Base-by-base conservation (phyloP, 1,139 yeast species). In the Taiozyma sp. region DNA sequence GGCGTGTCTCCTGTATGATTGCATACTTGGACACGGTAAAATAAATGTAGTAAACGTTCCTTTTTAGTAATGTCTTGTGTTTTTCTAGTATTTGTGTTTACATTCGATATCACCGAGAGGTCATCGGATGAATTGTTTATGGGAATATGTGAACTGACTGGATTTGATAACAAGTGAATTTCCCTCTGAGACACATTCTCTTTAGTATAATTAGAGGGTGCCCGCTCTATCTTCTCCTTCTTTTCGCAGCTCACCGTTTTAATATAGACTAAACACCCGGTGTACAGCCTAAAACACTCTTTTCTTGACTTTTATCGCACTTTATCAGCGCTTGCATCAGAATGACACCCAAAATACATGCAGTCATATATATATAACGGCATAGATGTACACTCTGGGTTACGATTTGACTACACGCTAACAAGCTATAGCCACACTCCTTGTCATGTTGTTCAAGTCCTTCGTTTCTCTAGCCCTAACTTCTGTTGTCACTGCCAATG, bases 401-500 rank as follows among this genome's bases (percentile, higher is more conserved):
- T 24, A 24, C 1, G 7, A 24, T 24, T 4, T 24, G 4, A 2
- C 6, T 5, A 7, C 26, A 24, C 6, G 7, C 7, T 24, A 24
- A 24, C 7, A 24, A 24, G 26, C 7, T 7, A 24, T 7, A 24
- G 21, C 56, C 60, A 42, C 57, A 51, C 28, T 54, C 56, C n/a
- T 46, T 49, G 16, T 54, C 54, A 40, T 40, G 43, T 14, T 40
- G 10, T 24, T 40, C 43, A 40, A 40, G 29, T 40, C 29, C 2
- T 64, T 61, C 45, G 56, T 61, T 34, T 46, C 50, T 34, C 59
- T 65, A 56, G 65, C 64, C 42, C 54, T 54, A 46, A 48, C 22
- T 26, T 47, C 16, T 6, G 19, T n/a, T 32, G 35, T 32, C 16
- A 46, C 43, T 32, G 51, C 56, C 16, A n/a, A 40, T 19, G 50